Conservation (phyloP, 176 grass and related monocot species). For the barley (Hordeum vulgare) region DNA sequence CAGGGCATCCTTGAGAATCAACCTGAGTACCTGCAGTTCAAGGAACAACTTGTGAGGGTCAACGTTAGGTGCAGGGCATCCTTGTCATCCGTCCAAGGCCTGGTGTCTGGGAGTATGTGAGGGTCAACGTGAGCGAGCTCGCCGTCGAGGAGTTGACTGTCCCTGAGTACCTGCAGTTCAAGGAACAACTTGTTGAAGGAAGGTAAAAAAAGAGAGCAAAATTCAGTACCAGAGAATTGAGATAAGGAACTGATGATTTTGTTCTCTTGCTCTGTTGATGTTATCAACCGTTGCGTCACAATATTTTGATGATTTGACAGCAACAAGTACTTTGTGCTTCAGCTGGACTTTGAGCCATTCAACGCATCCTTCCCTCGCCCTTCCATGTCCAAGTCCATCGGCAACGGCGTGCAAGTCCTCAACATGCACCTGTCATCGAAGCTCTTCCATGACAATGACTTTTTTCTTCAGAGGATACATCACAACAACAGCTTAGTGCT, state of each 20-base stretch:
- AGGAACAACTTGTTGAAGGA: slow-evolving; percentile 87
- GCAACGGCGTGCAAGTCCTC: slow-evolving; percentile 99
- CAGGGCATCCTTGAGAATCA: too few species aligned
- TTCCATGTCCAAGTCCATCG: slow-evolving; percentile 91
- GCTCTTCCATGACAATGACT: slow-evolving; percentile 94
- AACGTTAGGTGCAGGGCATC: too few species aligned
- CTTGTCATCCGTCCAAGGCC: slow-evolving; percentile 89
- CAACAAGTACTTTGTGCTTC: slow-evolving; percentile 70
- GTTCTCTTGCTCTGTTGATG: background rate
- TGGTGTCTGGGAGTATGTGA: slow-evolving; percentile 92
- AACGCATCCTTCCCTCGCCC: slow-evolving; percentile 93
- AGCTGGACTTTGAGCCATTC: slow-evolving; percentile 98
- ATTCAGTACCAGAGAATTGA: background rate
- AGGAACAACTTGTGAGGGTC: too few species aligned
- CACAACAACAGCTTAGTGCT: too few species aligned
- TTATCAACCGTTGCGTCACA: background rate
- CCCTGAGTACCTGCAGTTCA: slow-evolving; percentile 96
- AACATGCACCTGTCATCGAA: slow-evolving; percentile 95
- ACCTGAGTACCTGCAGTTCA: too few species aligned
- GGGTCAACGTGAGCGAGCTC: slow-evolving; percentile 78
- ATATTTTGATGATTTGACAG: slow-evolving; percentile 16
- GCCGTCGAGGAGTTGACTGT: slow-evolving; percentile 84
- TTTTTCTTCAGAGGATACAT: too few species aligned
- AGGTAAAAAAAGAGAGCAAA: slow-evolving; percentile 17
- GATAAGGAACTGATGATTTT: background rate